Percentiles rank a stretch among this genome's conserved stretches.
phyloP scores from a whole-genome alignment of 345 rosid species.

The Arabidopsis suecica region DNA sequence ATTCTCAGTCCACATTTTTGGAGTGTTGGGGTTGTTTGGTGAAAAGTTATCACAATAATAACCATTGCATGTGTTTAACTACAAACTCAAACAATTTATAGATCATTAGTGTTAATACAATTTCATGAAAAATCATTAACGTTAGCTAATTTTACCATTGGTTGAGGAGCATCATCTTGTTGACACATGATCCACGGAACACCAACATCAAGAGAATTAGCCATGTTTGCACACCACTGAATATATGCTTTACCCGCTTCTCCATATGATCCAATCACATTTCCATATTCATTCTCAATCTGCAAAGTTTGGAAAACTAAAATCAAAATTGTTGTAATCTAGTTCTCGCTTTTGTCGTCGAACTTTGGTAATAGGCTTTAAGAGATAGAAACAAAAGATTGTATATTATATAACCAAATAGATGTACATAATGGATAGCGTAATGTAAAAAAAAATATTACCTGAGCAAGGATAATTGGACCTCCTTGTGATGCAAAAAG shows the following conservation, averaged over 20 bases:
- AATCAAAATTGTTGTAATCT: background rate
- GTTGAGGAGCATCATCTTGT: conserved; percentile 53
- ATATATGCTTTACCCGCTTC: conserved; percentile 41
- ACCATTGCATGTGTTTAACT: conserved; percentile 66
- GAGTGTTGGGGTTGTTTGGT: conserved; percentile 51
- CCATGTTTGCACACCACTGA: conserved; percentile 50
- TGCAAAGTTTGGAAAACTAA: background rate
- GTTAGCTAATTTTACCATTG: conserved; percentile 44
- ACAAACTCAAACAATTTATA: background rate
- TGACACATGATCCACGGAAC: conserved; percentile 74
- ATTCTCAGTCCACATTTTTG: conserved; percentile 74
- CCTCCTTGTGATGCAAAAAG: conserved; percentile 81
- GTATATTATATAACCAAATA: no score
- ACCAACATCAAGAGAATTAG: conserved; percentile 48
- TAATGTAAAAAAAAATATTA: conserved; percentile 49
- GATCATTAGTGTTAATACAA: background rate
- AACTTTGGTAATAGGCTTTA: no score
- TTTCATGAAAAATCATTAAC: background rate
- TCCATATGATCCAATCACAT: conserved; percentile 43
- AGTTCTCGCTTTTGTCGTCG: background rate
- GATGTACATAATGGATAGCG: background rate
- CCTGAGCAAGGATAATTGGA: conserved; percentile 74
- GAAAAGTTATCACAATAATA: conserved; percentile 55
- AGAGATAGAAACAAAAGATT: no score
- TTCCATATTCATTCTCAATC: conserved; percentile 54